Evolutionary conservation across 108 stramenopile genomes (phyloP), one percentile per base, ranked within the genome.

Genomic region (Fragilaria radians): DNA sequence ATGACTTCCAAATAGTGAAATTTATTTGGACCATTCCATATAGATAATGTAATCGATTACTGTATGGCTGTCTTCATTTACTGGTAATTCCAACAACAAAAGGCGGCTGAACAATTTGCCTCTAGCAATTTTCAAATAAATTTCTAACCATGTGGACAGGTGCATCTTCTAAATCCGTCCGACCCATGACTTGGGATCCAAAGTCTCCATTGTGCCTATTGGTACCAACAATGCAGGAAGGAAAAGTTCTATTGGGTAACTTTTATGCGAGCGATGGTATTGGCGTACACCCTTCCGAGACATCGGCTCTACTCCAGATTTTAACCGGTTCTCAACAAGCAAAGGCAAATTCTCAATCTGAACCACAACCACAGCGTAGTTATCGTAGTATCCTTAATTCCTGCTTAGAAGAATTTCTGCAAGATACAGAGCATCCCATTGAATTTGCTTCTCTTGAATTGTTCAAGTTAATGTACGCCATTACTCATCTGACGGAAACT

Each of bases 401-500:
- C 21, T 86, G 85, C 33, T 26, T 86, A n/a, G 51, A 67, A 54
- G 54, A 52, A 22, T n/a, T n/a, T n/a, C 30, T 51, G 11, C 56
- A 49, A 42, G 59, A 66, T 32, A 28, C 3, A 34, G 0, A 18
- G 1, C 14, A n/a, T n/a, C n/a, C 33, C 4, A 58, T 70, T 21
- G 65, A 26, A 4, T 48, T 66, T 30, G 70, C 69, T 23, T 70
- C 71, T 59, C 46, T 79, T 48, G 84, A 91, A 55, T 64, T 81
- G 23, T 61, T 91, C 32, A 77, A 65, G 36, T 23, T 80, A 21
- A 54, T 71, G 21, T 71, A 78, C 48, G 73, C 84, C 46, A 61
- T 86, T 3, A 64, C 68, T 24, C 86, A 88, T 45, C 57, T 91
- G 57, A 76, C 77, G 0, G 82, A 86, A 54, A 80, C 73, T 23